Base-by-base conservation (phyloP, 2,329 filamentous ascomycete species). In the Alternaria sp. region DNA sequence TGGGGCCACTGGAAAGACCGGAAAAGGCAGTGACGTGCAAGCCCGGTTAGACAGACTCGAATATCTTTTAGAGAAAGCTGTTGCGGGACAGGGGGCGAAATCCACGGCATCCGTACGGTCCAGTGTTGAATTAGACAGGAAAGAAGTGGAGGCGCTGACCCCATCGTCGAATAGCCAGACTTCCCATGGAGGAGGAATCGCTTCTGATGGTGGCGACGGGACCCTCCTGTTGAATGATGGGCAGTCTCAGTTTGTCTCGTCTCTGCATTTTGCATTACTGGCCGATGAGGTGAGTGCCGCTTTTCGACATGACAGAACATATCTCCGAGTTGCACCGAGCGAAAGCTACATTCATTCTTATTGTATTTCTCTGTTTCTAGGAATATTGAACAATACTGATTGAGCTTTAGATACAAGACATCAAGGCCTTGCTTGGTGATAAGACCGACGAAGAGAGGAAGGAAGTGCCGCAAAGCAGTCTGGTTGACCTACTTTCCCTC, bases 191-290 rank as follows among this genome's bases (percentile, higher is more conserved):
- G 73, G 70, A n/a, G 77, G 78, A 7, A 79, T 79, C 17, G 74
- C 77, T 45, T 75, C 73, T 15, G 79, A 80, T 56, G 75, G 74
- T 49, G 70, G 76, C 32, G 73, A 80, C 59, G 79, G 79, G 6
- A 80, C 77, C 8, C 61, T 80, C 6, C 62, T 80, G 15, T 62
- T 80, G 7, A 78, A 80, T 36, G 77, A 75, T 28, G 77, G 77
- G 11, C 73, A 79, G 40, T 75, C 77, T n/a, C 75, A 80, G 26
- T 80, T 80, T 55, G 79, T 80, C 2, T 80, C 79, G 6, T 79
- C 79, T 28, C 63, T 80, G n/a, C 79, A 80, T 54, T 80, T 76
- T 62, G 77, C 79, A 17, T 65, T 80, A n/a, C 66, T 80, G 43
- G 77, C 79, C 40, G 79, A 80, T 17, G 78, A 80, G 72, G 78